A percentile compares a stretch with the other conserved stretches of the same genome.
Conservation (phyloP, 2,329 filamentous ascomycete genomes). For the Pseudogymnoascus sp. region DNA sequence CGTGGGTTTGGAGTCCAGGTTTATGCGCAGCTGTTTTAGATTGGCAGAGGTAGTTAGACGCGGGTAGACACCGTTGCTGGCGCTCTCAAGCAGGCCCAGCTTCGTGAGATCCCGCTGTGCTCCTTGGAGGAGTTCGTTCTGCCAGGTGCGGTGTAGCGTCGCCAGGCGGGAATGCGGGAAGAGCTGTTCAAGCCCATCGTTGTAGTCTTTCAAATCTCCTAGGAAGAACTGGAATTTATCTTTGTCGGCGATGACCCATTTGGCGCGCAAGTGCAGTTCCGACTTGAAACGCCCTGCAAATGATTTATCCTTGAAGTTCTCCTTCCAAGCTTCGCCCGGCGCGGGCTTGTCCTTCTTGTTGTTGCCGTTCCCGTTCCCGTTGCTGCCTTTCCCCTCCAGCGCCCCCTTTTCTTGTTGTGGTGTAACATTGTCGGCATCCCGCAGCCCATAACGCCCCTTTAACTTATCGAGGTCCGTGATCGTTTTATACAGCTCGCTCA, state of each 20-base stretch:
- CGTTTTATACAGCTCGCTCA: constrained; percentile 36
- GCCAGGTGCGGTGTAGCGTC: constrained; percentile 39
- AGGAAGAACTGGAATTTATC: constrained; percentile 37
- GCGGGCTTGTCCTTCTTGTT: not conserved
- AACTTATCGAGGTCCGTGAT: constrained; percentile 38
- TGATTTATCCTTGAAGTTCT: not conserved
- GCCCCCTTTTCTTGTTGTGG: not conserved
- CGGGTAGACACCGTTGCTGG: constrained; percentile 35
- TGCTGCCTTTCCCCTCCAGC: constrained; percentile 14
- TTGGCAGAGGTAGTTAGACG: constrained; percentile 35
- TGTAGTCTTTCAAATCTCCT: constrained; percentile 38
- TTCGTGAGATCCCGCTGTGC: constrained; percentile 35
- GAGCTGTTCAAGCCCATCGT: constrained; percentile 40
- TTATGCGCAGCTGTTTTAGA: constrained; percentile 39
- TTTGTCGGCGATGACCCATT: constrained; percentile 41
- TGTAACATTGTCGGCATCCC: constrained; percentile 19
- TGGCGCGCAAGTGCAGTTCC: constrained; percentile 28
- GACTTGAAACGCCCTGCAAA: constrained; percentile 10
- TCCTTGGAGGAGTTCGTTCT: constrained; percentile 38
- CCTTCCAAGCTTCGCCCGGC: constrained; percentile 1
- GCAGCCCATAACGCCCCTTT: constrained; percentile 35
- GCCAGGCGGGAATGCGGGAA: constrained; percentile 36
- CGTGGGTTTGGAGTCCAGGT: constrained; percentile 36
- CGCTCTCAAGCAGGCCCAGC: constrained; percentile 35
- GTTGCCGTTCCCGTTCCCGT: constrained; percentile 8